Evolutionary conservation across 352 stramenopile species (phyloP), one percentile per base, ranked within the genome.

Genomic region (Albugo candida): DNA sequence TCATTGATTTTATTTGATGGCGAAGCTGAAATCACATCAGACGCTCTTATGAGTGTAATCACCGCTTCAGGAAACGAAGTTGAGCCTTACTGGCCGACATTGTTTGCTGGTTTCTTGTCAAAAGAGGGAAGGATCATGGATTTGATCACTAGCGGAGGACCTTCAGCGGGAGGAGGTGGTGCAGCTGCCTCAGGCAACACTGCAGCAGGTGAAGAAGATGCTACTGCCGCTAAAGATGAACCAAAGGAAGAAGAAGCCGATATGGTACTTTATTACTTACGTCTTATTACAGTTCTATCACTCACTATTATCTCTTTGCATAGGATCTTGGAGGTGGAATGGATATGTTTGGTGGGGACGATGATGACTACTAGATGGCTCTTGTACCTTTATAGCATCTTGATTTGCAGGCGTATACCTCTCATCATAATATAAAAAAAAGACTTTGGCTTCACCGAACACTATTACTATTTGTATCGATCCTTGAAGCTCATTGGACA

Each of bases 1-100:
- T 81, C 76, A 47, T 64, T 88, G 57, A 72, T 86, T 57, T 71
- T 88, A 55, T 84, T 85, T 56, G 76, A 88, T 53, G 76, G 69
- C 31, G 76, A 86, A 53, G 72, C 75, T 55, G 76, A 88, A 58
- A 81, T 88, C 64, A 86, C 70, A 38, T 55, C 73, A 17, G 74
- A 88, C 46, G 59, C 70, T 40, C 68, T 88, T 56, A 47, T 59
- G 36, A 59, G 61, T 45, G 61, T 88, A 43, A 59, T 88, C 58
- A 52, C 65, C 49, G 76, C 76, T n/a, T 88, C 76, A 34, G 57
- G 63, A 57, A 88, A 88, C 65, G 69, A 85, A 53, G 76, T 88
- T 53, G 76, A 84, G 60, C 74, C 74, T 13, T 88, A 88, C 71
- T 88, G 76, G 76, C 69, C 72, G 20, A 72, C 58, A 31, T 61